phyloP scores from a whole-genome alignment of 805 yeast genomes.

The Saturnispora besseyi region DNA sequence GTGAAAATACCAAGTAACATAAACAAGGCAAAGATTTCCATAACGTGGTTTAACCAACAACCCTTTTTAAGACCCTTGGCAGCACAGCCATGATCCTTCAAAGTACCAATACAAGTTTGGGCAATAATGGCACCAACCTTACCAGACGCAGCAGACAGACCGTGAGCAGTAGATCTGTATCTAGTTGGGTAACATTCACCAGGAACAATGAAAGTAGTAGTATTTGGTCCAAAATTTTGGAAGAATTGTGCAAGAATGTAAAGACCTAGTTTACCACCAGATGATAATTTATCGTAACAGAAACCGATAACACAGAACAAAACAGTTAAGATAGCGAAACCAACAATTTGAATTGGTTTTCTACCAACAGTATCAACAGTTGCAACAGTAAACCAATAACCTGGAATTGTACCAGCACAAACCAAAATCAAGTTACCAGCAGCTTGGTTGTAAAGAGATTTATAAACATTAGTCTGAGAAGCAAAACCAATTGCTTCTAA shows the following conservation, averaged over 20 bases:
- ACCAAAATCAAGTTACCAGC: conserved; percentile 89
- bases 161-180: conserved; percentile 93
- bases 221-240: conserved; percentile 89
- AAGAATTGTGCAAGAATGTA: conserved; percentile 80
- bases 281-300: conserved; percentile 62
- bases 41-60: conserved; percentile 86
- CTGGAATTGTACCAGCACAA: conserved; percentile 94
- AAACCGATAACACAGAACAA: conserved; percentile 77
- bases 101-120: conserved; percentile 78
- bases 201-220: conserved; percentile 84
- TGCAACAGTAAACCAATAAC: conserved; percentile 82
- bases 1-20: conserved; percentile 72
- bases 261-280: conserved; percentile 61
- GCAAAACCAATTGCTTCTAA: conserved; percentile 82
- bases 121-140: conserved; percentile 91
- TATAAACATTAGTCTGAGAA: conserved; percentile 58
- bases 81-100: conserved; percentile 71
- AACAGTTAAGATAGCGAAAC: conserved; percentile 62
- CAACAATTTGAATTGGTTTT: conserved; percentile 70
- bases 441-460: conserved; percentile 62
- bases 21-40: conserved; percentile 89
- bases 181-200: conserved; percentile 93
- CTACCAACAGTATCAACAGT: conserved; percentile 78
- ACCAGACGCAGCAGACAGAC: conserved; percentile 89
- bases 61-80: conserved; percentile 36